These are phyloP conservation scores for Rubroboletus pulcherrimus DNA, from an alignment of 768 basidiomycete species.

Conservation along the genomic window DNA sequence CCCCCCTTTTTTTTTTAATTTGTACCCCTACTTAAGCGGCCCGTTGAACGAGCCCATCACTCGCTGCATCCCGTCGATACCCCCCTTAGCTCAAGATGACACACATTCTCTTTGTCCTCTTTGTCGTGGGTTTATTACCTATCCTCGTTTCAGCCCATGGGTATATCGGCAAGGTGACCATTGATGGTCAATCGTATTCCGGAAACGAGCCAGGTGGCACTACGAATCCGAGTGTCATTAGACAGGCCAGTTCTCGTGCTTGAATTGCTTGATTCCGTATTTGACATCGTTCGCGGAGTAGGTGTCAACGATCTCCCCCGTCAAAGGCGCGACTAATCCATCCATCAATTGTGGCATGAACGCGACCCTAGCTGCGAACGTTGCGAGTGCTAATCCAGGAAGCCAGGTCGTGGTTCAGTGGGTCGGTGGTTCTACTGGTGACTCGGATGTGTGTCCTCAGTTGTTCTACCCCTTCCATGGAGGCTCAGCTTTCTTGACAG, in stretches of 20 bases:
- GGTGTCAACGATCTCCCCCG: constrained; percentile 40
- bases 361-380: constrained; percentile 44
- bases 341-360: constrained; percentile 58
- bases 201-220: constrained; percentile 34
- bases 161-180: constrained; percentile 27
- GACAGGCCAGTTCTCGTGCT: constrained; percentile 30
- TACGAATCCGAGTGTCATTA: constrained; percentile 38
- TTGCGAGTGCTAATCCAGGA: constrained; percentile 59
- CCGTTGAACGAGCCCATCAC: constrained; percentile 20
- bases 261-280: not conserved
- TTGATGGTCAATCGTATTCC: constrained; percentile 26
- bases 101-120: constrained; percentile 7
- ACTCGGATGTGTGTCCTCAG: constrained; percentile 28
- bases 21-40: constrained; percentile 8
- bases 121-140: constrained; percentile 14
- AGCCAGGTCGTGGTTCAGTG: constrained; percentile 52
- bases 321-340: constrained; percentile 56
- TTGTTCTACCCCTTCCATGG: not conserved
- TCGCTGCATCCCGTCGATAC: too few species aligned
- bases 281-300: constrained; percentile 2
- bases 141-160: constrained; percentile 30
- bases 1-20: constrained; percentile 8
- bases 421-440: constrained; percentile 41
- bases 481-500: constrained; percentile 16
- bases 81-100: constrained; percentile 8